Conservation (phyloP, 1,284 basidiomycete species). For the Boletus semigastroideus region DNA sequence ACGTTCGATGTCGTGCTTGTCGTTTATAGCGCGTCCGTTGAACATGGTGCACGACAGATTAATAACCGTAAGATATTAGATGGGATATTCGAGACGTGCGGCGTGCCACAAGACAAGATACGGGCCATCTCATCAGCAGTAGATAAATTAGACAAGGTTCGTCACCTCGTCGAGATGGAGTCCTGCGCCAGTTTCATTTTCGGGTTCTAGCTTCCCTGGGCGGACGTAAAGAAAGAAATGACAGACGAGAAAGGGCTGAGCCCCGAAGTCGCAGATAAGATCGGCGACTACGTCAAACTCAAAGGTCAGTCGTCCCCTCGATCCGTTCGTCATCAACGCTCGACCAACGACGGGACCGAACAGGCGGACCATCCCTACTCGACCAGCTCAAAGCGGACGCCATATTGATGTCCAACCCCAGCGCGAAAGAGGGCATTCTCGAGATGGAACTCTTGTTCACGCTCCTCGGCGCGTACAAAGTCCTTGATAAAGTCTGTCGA, state of each 20-base stretch:
- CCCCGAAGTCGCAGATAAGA: constrained; percentile 84
- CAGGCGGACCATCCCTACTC: constrained; percentile 80
- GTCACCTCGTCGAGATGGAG: constrained; percentile 5
- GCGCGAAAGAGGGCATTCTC: constrained; percentile 81
- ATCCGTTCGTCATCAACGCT: neutral
- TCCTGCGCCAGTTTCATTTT: neutral
- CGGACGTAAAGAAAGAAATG: constrained; percentile 95
- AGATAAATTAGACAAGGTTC: constrained; percentile 97
- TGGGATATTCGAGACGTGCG: constrained; percentile 96
- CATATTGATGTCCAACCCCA: constrained; percentile 66
- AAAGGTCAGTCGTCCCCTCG: constrained; percentile 60
- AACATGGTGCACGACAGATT: constrained; percentile 47
- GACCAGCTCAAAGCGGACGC: constrained; percentile 71
- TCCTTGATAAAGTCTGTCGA: constrained; percentile 67
- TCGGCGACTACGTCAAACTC: constrained; percentile 95
- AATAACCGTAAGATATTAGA: constrained; percentile 98
- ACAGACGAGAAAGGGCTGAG: constrained; percentile 92
- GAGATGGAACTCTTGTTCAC: constrained; percentile 91
- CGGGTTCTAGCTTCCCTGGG: constrained; percentile 71
- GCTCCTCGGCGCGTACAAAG: constrained; percentile 80
- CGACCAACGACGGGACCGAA: neutral
- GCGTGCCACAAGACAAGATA: constrained; percentile 90
- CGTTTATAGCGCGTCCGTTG: neutral
- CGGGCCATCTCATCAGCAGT: constrained; percentile 96
- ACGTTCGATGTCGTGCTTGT: neutral